Percentiles rank a stretch among this genome's conserved stretches.
phyloP scores from a whole-genome alignment of 768 basidiomycete species.

The Leccinum disarticulatum region DNA sequence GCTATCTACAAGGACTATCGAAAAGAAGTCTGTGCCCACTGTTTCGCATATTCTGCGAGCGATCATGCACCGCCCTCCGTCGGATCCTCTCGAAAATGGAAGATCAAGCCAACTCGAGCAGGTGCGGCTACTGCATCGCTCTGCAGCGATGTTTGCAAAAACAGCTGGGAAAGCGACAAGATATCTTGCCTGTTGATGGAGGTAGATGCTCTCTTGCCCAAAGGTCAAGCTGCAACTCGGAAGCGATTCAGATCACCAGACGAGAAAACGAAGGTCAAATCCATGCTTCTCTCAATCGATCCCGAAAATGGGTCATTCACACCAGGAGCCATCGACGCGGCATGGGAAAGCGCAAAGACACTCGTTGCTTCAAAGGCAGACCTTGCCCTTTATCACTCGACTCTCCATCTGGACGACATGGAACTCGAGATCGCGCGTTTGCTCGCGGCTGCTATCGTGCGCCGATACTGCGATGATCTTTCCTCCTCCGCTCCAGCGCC shows the following conservation, averaged over 20 bases:
- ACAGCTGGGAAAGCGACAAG: constrained; percentile 41
- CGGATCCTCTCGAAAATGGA: constrained; percentile 42
- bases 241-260: constrained; percentile 28
- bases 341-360: constrained; percentile 46
- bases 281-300: constrained; percentile 15
- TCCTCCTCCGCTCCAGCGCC: constrained; percentile 10
- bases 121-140: constrained; percentile 52
- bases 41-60: constrained; percentile 55
- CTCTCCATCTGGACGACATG: constrained; percentile 44
- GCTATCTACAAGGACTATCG: constrained; percentile 63
- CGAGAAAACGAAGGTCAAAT: constrained; percentile 23
- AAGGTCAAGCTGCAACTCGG: constrained; percentile 28
- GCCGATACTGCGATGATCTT: constrained; percentile 34
- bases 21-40: constrained; percentile 65
- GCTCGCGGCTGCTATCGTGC: constrained; percentile 50
- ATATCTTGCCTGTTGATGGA: constrained; percentile 32
- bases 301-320: constrained; percentile 31
- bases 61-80: constrained; percentile 22
- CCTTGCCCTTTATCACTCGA: constrained; percentile 25
- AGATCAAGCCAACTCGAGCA: constrained; percentile 33
- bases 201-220: constrained; percentile 38
- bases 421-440: constrained; percentile 61
- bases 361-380: constrained; percentile 24
- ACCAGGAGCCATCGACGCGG: constrained; percentile 39
- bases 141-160: constrained; percentile 50